Conservation (phyloP, 2,329 filamentous ascomycete species). For the Neonectria neomacrospora region DNA sequence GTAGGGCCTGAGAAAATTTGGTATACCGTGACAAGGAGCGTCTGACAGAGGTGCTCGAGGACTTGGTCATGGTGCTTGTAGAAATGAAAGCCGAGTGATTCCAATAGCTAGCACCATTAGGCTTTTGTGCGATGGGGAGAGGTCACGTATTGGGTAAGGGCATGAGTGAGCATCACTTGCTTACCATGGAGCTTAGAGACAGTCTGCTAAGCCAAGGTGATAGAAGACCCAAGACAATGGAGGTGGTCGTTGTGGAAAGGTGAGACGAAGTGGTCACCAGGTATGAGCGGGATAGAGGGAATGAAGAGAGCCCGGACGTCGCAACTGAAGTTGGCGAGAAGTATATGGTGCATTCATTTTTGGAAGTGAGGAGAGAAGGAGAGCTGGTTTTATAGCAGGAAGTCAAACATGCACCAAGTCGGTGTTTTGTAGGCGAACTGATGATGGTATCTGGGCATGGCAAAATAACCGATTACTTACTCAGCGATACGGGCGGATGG, state of each 20-base stretch:
- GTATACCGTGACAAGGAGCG: too few species aligned
- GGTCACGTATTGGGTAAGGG: not conserved
- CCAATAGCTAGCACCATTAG: too few species aligned
- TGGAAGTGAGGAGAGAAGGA: not conserved
- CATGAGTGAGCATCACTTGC: not conserved
- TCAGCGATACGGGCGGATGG: not conserved
- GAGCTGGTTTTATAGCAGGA: not conserved
- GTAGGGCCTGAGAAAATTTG: too few species aligned
- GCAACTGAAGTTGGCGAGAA: not conserved
- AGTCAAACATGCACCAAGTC: too few species aligned
- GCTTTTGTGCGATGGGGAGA: not conserved
- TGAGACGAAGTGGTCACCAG: not conserved
- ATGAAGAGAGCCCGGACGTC: not conserved
- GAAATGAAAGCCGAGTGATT: not conserved
- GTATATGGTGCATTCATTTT: not conserved
- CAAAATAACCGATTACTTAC: not conserved
- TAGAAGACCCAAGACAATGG: not conserved
- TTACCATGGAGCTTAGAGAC: not conserved
- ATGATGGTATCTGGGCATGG: too few species aligned
- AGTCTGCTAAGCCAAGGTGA: not conserved
- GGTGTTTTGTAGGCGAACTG: too few species aligned
- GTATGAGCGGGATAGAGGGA: not conserved
- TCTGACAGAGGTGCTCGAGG: too few species aligned
- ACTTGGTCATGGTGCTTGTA: too few species aligned
- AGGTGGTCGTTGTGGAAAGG: not conserved